Base-by-base conservation (phyloP, 2,329 filamentous ascomycete species). In the Aspergillus pseudoterreus region DNA sequence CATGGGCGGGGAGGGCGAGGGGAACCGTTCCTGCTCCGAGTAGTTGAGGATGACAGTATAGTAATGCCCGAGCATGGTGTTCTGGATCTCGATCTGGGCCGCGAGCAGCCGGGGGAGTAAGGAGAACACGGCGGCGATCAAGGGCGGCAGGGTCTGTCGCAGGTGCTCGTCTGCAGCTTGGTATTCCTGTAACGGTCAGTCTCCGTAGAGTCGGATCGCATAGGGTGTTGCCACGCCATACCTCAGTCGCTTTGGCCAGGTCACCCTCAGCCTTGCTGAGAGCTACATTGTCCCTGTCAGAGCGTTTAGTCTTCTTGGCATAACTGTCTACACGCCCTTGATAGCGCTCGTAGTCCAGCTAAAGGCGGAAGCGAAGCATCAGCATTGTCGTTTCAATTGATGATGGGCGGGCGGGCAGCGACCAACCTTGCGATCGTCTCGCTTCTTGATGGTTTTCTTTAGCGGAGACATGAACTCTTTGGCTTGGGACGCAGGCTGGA, bases 381-480 rank as follows among this genome's bases (percentile, higher is more conserved):
- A 32, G 24, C 30, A 36, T 39, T 19, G 45, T 24, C 32, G 15
- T 44, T 10, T 24, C 38, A 4, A 21, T 5, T 11, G 19, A 21
- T 12, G 17, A 9, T 17, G 41, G n/a, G 19, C 9, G n/a, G 17
- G 12, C 19, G 24, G 14, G n/a, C 35, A 14, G 21, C 10, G 6
- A 27, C 58, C 8, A 19, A 81, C 79, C 73, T 90, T 86, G 71
- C 85, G 88, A 62, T 92, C 88, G 65, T 94, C 88, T 43, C 90
- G 78, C 70, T 90, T 91, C 73, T 92, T 94, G 64, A 95, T 89
- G 1, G 85, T 86, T 73, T 91, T 94, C 63, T 87, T 85, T 66
- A 94, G 78, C 2, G 87, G 84, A 57, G 85, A 82, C 53, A 92
- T 78, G 49, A 75, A 82, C 47, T 86, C 82, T 62, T 83, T 86